A percentile compares a stretch with the other conserved stretches of the same genome.
Evolutionary conservation across 352 stramenopile genomes (phyloP).

Genomic region (Globisporangium polare): DNA sequence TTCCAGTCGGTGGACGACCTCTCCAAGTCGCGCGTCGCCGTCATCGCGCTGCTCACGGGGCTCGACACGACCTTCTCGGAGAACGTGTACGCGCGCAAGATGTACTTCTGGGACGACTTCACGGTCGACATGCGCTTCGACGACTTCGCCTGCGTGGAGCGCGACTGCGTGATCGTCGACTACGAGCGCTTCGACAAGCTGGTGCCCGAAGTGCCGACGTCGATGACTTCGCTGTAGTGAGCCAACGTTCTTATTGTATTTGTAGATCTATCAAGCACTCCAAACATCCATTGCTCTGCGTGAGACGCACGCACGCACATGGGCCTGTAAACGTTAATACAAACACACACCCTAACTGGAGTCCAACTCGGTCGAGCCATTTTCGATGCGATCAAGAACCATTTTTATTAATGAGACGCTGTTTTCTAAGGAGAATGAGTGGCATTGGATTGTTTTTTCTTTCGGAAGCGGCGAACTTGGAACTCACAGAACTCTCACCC

Average conservation of each 20-base stretch:
- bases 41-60: constrained; percentile 74
- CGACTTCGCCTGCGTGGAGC: constrained; percentile 71
- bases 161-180: constrained; percentile 62
- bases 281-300: too few species aligned
- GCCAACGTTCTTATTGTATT: background rate
- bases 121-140: constrained; percentile 72
- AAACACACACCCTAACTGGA: too few species aligned
- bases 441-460: too few species aligned
- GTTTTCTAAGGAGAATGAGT: too few species aligned
- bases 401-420: too few species aligned
- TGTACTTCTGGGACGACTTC: constrained; percentile 89
- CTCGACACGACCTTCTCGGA: constrained; percentile 85
- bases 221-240: background rate
- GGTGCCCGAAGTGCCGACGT: constrained; percentile 20
- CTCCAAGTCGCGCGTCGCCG: constrained; percentile 61
- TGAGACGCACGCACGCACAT: too few species aligned
- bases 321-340: too few species aligned
- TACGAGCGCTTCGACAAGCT: constrained; percentile 66
- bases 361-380: too few species aligned
- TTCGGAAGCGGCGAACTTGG: too few species aligned
- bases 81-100: constrained; percentile 84
- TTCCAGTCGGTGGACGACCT: constrained; percentile 73
- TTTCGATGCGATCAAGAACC: too few species aligned
- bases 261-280: background rate
- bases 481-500: background rate